These are phyloP conservation scores for Chalaropsis ovoidea DNA, from an alignment of 2,329 filamentous ascomycete genomes.

Conservation along the genomic window DNA sequence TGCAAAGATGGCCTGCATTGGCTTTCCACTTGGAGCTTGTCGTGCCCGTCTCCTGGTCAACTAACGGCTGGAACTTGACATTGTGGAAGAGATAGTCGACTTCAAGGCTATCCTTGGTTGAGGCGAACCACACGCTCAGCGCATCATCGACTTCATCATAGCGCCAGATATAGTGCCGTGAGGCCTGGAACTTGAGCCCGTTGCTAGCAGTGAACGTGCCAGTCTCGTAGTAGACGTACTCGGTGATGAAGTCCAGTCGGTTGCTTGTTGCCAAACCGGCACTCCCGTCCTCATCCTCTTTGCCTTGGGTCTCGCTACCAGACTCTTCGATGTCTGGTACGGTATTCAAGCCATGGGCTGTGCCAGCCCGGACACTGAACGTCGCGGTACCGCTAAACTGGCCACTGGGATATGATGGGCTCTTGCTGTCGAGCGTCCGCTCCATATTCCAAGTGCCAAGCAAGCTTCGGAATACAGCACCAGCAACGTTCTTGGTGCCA, in stretches of 20 bases:
- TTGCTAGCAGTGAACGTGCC: conserved; percentile 52
- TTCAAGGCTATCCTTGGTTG: conserved; percentile 48
- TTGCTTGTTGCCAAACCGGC: conserved; percentile 28
- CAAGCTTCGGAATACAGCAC: conserved; percentile 59
- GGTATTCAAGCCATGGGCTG: conserved; percentile 13
- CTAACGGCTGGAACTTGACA: conserved; percentile 48
- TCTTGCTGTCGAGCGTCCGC: conserved; percentile 44
- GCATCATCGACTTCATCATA: conserved; percentile 52
- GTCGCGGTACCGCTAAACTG: conserved; percentile 53
- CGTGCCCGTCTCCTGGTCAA: conserved; percentile 26
- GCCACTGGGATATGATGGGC: conserved; percentile 52
- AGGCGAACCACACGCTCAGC: conserved; percentile 65
- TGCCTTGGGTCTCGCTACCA: background rate
- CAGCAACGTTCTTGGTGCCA: conserved; percentile 46
- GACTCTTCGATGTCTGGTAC: conserved; percentile 3
- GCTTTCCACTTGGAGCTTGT: conserved; percentile 46
- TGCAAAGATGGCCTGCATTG: conserved; percentile 58
- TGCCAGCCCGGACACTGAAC: conserved; percentile 43
- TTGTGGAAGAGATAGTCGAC: conserved; percentile 69
- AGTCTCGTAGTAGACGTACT: conserved; percentile 61
- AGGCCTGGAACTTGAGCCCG: conserved; percentile 49
- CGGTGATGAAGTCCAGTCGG: conserved; percentile 33
- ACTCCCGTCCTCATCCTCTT: conserved; percentile 27
- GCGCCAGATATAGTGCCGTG: conserved; percentile 60
- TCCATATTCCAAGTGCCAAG: conserved; percentile 59